Percentiles rank a stretch among this genome's conserved stretches.
Conservation (phyloP, 495 filamentous ascomycete genomes). For the Lepraria neglecta region DNA sequence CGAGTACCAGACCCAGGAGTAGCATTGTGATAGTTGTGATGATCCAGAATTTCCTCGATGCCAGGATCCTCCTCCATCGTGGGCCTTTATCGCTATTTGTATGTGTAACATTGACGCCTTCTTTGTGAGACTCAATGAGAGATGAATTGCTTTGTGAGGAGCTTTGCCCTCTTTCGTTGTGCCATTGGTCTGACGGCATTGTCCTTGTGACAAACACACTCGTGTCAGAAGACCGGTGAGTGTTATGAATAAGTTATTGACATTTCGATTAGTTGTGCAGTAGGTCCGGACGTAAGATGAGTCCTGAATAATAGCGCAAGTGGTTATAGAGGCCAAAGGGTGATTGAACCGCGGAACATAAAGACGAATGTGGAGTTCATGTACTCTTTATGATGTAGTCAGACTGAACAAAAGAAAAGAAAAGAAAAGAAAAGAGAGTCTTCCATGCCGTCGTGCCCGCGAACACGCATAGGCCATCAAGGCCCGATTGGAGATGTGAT, state of each 20-base stretch:
- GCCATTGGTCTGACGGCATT: neutral
- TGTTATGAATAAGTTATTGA: neutral
- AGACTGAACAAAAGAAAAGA: neutral
- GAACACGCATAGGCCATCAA: neutral
- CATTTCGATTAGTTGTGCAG: neutral
- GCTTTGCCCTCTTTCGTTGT: neutral
- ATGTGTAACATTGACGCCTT: neutral
- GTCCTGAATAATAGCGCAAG: neutral
- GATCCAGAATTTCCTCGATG: constrained; percentile 11
- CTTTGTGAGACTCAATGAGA: neutral
- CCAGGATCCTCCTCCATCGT: constrained; percentile 3
- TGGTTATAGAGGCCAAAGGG: neutral
- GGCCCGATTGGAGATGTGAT: too few species aligned
- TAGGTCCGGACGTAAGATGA: neutral
- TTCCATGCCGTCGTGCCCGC: neutral
- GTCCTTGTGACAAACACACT: neutral
- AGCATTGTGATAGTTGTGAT: neutral
- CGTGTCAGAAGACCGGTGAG: constrained; percentile 2
- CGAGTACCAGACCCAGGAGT: constrained; percentile 14
- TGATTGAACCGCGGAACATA: neutral
- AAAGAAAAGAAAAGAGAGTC: neutral
- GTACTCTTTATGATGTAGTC: neutral
- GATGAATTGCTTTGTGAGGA: constrained; percentile 10
- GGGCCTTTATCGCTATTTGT: neutral
- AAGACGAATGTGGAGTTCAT: neutral